phyloP scores from a whole-genome alignment of 2,329 filamentous ascomycete genomes.

The Talaromyces sp. region DNA sequence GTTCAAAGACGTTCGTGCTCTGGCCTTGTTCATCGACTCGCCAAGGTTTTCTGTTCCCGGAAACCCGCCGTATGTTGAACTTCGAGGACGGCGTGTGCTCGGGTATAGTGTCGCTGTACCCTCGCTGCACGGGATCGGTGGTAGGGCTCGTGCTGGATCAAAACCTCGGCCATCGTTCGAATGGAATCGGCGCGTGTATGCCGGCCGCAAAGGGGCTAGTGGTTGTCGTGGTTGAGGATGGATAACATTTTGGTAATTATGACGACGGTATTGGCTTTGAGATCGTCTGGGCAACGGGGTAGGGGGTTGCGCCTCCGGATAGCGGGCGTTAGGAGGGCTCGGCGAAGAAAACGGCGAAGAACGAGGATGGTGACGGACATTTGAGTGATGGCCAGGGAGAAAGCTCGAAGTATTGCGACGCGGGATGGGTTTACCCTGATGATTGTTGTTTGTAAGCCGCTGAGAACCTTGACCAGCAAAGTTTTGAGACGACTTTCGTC shows the following conservation, averaged over 20 bases:
- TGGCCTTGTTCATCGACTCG: conserved; percentile 28
- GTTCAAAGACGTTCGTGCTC: conserved; percentile 21
- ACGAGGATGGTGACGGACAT: background rate
- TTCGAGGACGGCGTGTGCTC: conserved; percentile 30
- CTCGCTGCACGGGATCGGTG: conserved; percentile 23
- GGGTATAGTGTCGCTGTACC: conserved; percentile 31
- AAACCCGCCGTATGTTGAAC: conserved; percentile 25
- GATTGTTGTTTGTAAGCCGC: background rate
- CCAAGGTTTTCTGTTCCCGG: conserved; percentile 13
- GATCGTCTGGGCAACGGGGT: background rate
- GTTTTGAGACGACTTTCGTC: conserved; percentile 5
- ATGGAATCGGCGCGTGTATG: conserved; percentile 11
- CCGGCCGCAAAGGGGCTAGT: background rate
- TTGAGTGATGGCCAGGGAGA: background rate
- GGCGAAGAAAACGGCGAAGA: background rate
- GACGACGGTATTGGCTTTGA: conserved; percentile 1
- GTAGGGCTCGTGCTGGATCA: conserved; percentile 18
- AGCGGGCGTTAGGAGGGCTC: background rate
- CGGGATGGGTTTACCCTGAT: background rate
- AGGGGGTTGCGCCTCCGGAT: background rate
- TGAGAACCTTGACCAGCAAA: background rate
- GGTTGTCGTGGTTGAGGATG: background rate
- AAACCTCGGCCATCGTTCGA: conserved; percentile 16
- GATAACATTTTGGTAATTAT: conserved; percentile 3
- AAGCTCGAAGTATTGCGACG: background rate